A percentile compares a stretch with the other conserved stretches of the same genome.
Conservation (phyloP, 495 filamentous ascomycete species). For the Letharia lupina region DNA sequence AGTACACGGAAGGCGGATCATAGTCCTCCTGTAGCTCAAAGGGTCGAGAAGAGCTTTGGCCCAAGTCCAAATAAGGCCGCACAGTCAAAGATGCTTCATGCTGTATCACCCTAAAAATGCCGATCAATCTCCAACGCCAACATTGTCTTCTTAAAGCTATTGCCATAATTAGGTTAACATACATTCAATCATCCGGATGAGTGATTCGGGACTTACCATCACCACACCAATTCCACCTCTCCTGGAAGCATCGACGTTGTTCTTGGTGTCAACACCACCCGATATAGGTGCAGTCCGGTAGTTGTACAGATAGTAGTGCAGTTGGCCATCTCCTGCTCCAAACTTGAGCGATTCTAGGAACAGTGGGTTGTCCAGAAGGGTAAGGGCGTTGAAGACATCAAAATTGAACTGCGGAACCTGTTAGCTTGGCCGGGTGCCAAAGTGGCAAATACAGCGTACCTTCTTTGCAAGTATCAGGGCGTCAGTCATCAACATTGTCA, state of each 20-base stretch:
- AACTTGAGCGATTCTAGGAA: conserved; percentile 93
- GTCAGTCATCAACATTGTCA: conserved; percentile 74
- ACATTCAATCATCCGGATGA: too few species aligned
- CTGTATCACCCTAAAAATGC: not conserved
- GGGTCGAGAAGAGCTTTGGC: not conserved
- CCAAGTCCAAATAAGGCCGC: not conserved
- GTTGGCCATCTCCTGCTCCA: conserved; percentile 81
- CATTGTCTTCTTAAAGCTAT: not conserved
- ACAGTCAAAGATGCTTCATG: not conserved
- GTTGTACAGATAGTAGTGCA: conserved; percentile 97
- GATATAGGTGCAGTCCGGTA: conserved; percentile 74
- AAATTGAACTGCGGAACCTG: conserved; percentile 52
- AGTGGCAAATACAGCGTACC: conserved; percentile 30
- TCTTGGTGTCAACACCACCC: conserved; percentile 74
- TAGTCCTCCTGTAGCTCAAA: not conserved
- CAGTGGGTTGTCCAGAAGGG: conserved; percentile 82
- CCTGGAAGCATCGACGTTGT: conserved; percentile 60
- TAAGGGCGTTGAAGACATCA: conserved; percentile 95
- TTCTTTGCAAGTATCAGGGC: conserved; percentile 80
- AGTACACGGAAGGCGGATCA: not conserved
- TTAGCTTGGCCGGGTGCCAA: conserved; percentile 1
- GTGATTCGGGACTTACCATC: conserved; percentile 35
- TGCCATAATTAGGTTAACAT: not conserved
- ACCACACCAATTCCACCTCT: conserved; percentile 86
- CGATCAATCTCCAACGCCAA: not conserved